These are phyloP conservation scores for Bryum argenteum DNA, from an alignment of 225 moss, liverwort and hornwort genomes.

Conservation along the genomic window DNA sequence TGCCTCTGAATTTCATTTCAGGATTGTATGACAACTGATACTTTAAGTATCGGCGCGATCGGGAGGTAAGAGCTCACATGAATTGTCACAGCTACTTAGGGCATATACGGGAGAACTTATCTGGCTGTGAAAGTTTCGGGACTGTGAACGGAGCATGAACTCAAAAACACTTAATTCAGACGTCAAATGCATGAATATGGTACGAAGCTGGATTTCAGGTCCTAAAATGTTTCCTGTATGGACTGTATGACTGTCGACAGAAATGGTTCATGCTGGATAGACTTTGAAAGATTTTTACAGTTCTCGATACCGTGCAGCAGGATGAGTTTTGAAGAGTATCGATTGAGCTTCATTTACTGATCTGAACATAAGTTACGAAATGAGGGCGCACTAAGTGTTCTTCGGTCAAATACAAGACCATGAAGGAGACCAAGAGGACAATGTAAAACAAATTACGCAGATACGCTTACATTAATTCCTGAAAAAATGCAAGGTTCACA, in stretches of 20 bases:
- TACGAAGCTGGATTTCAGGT: no score
- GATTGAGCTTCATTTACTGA: slow-evolving; percentile 31
- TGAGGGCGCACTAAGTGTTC: neutral
- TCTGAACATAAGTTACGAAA: slow-evolving; percentile 47
- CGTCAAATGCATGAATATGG: no score
- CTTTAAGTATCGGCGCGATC: neutral
- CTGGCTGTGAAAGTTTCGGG: neutral
- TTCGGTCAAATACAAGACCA: slow-evolving; percentile 5
- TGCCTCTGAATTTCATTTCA: neutral
- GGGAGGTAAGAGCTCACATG: neutral
- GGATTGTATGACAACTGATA: neutral
- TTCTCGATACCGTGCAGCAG: no score
- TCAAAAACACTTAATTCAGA: no score
- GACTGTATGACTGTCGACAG: no score
- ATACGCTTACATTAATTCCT: neutral
- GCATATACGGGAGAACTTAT: neutral
- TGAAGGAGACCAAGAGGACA: slow-evolving; percentile 35
- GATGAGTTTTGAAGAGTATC: no score
- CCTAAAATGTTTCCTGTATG: no score
- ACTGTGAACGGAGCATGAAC: slow-evolving; percentile 2
- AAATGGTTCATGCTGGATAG: no score
- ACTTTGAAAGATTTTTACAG: no score
- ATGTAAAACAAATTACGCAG: slow-evolving; percentile 9
- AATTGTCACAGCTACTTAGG: neutral
- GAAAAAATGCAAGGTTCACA: slow-evolving; percentile 26